Conservation (phyloP, 2,329 filamentous ascomycete species). For the Clarireedia sp. region DNA sequence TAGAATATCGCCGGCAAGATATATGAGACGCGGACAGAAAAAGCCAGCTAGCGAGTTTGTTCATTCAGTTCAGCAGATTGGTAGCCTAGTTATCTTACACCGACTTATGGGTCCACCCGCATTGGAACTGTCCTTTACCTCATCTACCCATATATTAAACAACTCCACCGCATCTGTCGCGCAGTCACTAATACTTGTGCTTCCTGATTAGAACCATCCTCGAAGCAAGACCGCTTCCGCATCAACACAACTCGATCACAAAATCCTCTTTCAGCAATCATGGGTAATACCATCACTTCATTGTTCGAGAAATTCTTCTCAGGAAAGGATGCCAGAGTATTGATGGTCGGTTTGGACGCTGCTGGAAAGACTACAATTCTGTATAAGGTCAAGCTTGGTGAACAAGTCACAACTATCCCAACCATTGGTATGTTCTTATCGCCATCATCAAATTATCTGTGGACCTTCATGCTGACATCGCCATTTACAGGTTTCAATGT, state of each 20-base stretch:
- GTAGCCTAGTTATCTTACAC: slow-evolving; percentile 22
- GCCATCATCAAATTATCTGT: slow-evolving; percentile 12
- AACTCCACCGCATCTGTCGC: slow-evolving; percentile 2
- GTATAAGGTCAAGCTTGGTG: slow-evolving; percentile 99
- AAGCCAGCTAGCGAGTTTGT: neutral
- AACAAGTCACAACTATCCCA: slow-evolving; percentile 98
- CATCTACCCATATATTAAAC: slow-evolving; percentile 15
- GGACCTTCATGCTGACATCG: slow-evolving; percentile 16
- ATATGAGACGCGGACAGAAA: neutral
- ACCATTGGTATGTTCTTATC: slow-evolving; percentile 70
- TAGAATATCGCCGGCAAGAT: neutral
- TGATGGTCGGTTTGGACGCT: slow-evolving; percentile 99
- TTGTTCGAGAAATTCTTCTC: slow-evolving; percentile 94
- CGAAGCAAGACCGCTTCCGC: slow-evolving; percentile 30
- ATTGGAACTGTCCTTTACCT: slow-evolving; percentile 23
- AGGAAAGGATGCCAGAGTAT: slow-evolving; percentile 99
- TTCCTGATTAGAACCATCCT: slow-evolving; percentile 13
- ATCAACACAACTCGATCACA: slow-evolving; percentile 16
- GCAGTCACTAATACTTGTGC: slow-evolving; percentile 13
- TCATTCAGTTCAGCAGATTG: slow-evolving; percentile 11
- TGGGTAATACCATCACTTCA: slow-evolving; percentile 98
- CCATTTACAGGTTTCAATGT: slow-evolving; percentile 80
- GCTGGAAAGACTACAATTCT: slow-evolving; percentile 99
- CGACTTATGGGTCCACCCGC: slow-evolving; percentile 8
- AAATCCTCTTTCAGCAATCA: slow-evolving; percentile 52